Percentiles rank a stretch among this genome's conserved stretches.
These are phyloP conservation scores for Thalassiosira profunda DNA, from an alignment of 108 stramenopile genomes.

Conservation along the genomic window DNA sequence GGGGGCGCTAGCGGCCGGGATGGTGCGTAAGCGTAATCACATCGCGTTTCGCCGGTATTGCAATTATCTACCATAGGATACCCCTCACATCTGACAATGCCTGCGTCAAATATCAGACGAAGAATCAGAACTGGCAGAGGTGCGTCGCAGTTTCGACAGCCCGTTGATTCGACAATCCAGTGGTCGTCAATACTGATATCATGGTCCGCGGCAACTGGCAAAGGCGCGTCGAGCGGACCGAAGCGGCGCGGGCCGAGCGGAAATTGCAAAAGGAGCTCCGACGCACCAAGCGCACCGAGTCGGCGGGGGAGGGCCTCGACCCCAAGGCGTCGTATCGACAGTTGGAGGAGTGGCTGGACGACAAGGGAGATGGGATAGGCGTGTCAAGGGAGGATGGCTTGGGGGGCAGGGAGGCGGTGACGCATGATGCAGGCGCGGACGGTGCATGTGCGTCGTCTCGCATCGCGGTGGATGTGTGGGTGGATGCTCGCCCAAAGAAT, in stretches of 20 bases:
- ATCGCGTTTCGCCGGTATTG: no score
- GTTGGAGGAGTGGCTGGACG: slow-evolving; percentile 30
- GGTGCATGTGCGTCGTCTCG: not conserved
- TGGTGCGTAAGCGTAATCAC: no score
- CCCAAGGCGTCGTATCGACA: slow-evolving; percentile 6
- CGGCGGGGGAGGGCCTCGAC: not conserved
- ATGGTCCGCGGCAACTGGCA: slow-evolving; percentile 69
- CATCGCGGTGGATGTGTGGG: slow-evolving; percentile 28
- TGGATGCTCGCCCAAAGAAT: slow-evolving; percentile 10
- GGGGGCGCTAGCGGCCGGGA: no score
- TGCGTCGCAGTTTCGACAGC: no score
- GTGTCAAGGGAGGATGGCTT: not conserved
- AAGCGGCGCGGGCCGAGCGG: slow-evolving; percentile 27
- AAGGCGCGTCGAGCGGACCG: slow-evolving; percentile 53
- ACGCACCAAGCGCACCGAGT: slow-evolving; percentile 13
- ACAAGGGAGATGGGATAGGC: slow-evolving; percentile 3
- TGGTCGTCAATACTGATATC: no score
- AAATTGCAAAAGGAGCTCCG: slow-evolving; percentile 29
- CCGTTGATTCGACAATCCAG: no score
- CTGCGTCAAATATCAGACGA: no score
- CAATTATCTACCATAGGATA: no score
- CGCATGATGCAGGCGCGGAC: not conserved
- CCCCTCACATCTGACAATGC: no score
- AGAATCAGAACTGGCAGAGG: no score
- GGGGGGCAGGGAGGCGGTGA: not conserved